Conservation (phyloP, 1,284 basidiomycete species). For the Marasmius fiardii region DNA sequence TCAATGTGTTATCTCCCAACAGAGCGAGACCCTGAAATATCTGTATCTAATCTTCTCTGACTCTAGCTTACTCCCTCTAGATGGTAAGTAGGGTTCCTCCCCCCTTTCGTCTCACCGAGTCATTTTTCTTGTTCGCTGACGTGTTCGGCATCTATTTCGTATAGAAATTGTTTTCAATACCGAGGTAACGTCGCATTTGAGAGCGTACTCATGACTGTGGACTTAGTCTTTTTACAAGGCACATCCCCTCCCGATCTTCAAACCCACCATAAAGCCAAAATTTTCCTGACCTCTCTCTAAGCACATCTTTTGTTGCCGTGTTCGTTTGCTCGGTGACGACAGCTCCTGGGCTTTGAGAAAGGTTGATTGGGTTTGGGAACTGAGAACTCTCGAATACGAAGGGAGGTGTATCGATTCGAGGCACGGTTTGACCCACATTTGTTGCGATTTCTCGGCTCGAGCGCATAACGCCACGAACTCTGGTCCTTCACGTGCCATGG, state of each 20-base stretch:
- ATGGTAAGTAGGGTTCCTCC: constrained; percentile 15
- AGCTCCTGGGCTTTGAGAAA: too few relatives aligned
- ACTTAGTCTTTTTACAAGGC: constrained; percentile 9
- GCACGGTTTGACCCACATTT: too few relatives aligned
- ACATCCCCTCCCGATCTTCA: constrained; percentile 26
- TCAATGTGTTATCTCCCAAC: too few relatives aligned
- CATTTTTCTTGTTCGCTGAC: not conserved
- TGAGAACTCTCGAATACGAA: too few relatives aligned
- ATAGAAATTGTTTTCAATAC: constrained; percentile 24
- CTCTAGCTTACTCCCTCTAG: constrained; percentile 20
- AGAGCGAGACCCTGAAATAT: constrained; percentile 23
- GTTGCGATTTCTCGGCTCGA: too few relatives aligned
- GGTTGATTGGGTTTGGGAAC: too few relatives aligned
- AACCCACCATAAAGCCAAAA: constrained; percentile 14
- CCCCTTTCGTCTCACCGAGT: too few relatives aligned
- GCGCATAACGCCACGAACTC: too few relatives aligned
- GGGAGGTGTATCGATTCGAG: too few relatives aligned
- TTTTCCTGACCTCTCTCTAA: not conserved
- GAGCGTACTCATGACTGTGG: not conserved
- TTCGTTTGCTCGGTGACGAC: too few relatives aligned
- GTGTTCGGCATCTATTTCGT: not conserved
- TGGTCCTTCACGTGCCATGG: too few relatives aligned
- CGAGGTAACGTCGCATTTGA: constrained; percentile 13
- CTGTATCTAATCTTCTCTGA: constrained; percentile 22
- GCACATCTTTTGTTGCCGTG: too few relatives aligned